A percentile compares a stretch with the other conserved stretches of the same genome.
phyloP scores from a whole-genome alignment of 2,329 filamentous ascomycete genomes.

The Paracoccidioides brasiliensis region DNA sequence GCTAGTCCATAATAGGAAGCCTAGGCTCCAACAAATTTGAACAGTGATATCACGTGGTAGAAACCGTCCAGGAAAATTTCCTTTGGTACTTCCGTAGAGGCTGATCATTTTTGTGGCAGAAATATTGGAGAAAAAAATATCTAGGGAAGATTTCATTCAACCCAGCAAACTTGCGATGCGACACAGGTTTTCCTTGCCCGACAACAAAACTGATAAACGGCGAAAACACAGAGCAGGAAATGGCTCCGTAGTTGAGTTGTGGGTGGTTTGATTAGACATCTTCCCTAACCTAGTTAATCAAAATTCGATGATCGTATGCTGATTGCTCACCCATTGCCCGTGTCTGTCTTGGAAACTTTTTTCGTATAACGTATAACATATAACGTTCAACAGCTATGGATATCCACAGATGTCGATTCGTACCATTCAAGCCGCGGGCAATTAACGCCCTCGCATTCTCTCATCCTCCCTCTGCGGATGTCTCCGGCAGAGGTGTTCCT shows the following conservation, averaged over 20 bases:
- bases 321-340: background rate
- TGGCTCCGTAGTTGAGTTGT: background rate
- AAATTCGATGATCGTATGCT: background rate
- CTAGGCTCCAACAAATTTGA: no score
- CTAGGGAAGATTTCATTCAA: background rate
- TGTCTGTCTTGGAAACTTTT: background rate
- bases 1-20: no score
- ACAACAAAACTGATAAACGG: background rate
- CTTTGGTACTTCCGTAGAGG: no score
- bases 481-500: slow-evolving; percentile 37
- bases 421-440: slow-evolving; percentile 77
- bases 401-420: slow-evolving; percentile 92
- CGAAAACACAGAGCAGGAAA: background rate
- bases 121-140: background rate
- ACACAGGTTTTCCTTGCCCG: background rate
- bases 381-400: slow-evolving; percentile 49
- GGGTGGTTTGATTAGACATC: background rate
- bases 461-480: slow-evolving; percentile 45
- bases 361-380: background rate
- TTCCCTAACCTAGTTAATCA: background rate
- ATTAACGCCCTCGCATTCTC: slow-evolving; percentile 96
- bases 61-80: slow-evolving; percentile 2
- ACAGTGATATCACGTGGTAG: background rate
- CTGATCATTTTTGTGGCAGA: slow-evolving; percentile 1
- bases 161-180: background rate